Evolutionary conservation across 257 asterid species (phyloP).

Genomic region (Gentiana macrophylla): DNA sequence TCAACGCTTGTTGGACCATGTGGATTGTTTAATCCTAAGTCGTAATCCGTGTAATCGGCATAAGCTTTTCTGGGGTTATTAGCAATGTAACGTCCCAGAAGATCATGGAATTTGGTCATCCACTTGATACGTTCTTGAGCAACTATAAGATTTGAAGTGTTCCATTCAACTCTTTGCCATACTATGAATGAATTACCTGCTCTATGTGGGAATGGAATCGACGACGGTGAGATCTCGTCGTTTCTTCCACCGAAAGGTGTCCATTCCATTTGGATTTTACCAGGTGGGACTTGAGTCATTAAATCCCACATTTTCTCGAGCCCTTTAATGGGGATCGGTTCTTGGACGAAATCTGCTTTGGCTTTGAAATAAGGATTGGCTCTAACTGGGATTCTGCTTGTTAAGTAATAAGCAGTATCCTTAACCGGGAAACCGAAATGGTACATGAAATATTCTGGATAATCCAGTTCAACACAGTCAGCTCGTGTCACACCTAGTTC

Average conservation of each 20-base stretch:
- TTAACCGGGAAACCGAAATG: background rate
- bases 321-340: conserved; percentile 9
- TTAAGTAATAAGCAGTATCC: background rate
- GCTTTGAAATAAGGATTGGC: conserved; percentile 7
- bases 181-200: conserved; percentile 4
- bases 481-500: conserved; percentile 5
- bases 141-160: background rate
- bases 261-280: conserved; percentile 1
- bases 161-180: conserved; percentile 4
- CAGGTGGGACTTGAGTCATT: background rate
- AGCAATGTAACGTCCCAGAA: conserved; percentile 8
- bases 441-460: background rate
- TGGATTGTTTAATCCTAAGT: conserved; percentile 11
- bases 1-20: background rate
- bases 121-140: background rate
- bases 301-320: conserved; percentile 4
- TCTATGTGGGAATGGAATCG: conserved; percentile 11
- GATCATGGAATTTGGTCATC: conserved; percentile 1
- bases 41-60: conserved; percentile 11
- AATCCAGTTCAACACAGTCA: conserved; percentile 1
- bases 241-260: conserved; percentile 12
- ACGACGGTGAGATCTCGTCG: conserved; percentile 5
- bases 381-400: background rate
- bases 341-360: conserved; percentile 11
- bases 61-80: conserved; percentile 11